phyloP scores from a whole-genome alignment of 164 flowering plant genomes.

The Aristolochia contorta region DNA sequence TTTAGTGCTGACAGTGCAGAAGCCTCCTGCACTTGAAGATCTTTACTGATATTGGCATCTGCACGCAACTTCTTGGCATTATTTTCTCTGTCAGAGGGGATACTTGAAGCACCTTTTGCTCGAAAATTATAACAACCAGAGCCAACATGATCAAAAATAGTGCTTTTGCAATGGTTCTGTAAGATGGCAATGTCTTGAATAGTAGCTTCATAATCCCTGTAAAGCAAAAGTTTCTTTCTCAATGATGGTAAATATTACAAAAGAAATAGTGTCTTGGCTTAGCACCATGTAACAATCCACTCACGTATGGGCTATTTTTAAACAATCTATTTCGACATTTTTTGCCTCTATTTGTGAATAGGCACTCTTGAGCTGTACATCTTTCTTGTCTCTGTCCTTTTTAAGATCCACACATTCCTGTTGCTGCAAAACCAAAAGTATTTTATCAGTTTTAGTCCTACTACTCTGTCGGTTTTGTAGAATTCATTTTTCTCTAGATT shows the following conservation, averaged over 20 bases:
- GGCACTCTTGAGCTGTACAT: constrained; percentile 30
- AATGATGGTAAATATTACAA: background rate
- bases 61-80: constrained; percentile 5
- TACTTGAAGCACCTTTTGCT: constrained; percentile 4
- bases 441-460: too few relatives aligned
- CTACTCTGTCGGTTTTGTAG: background rate
- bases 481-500: background rate
- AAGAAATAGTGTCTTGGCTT: background rate
- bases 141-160: constrained; percentile 12
- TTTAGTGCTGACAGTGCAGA: constrained; percentile 15
- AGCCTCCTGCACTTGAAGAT: constrained; percentile 6
- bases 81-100: constrained; percentile 8
- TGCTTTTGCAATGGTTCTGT: constrained; percentile 12
- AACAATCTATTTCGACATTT: constrained; percentile 12
- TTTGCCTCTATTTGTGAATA: constrained; percentile 20
- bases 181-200: constrained; percentile 9
- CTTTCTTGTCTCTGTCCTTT: constrained; percentile 44
- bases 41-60: constrained; percentile 3
- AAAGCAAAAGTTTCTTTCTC: background rate
- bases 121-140: constrained; percentile 4
- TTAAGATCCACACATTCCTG: constrained; percentile 44
- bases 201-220: constrained; percentile 27
- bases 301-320: constrained; percentile 25
- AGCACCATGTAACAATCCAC: constrained; percentile 11
- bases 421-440: constrained; percentile 30